phyloP scores from a whole-genome alignment of 1,139 yeast species.

The Entelexis sorbosivorans region DNA sequence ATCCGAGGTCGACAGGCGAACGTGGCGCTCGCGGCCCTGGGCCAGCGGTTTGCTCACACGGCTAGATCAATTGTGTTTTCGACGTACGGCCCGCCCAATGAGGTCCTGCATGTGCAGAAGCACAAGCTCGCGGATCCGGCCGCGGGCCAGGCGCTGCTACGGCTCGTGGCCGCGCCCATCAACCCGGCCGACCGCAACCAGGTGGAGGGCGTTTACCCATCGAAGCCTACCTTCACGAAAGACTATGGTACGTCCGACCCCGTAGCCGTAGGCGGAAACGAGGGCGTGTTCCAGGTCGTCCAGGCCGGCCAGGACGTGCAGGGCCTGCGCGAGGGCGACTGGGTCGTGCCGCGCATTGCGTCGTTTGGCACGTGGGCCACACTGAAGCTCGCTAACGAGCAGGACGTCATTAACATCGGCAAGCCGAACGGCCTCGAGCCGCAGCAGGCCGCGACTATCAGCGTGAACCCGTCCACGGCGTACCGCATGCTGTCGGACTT shows the following conservation, averaged over 20 bases:
- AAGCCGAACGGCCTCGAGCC: constrained; percentile 31
- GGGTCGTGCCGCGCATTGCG: constrained; percentile 78
- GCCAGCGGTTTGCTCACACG: constrained; percentile 22
- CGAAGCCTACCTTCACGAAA: constrained; percentile 53
- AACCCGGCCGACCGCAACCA: constrained; percentile 90
- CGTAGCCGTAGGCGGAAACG: constrained; percentile 80
- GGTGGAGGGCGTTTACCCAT: constrained; percentile 85
- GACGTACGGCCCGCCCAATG: constrained; percentile 28
- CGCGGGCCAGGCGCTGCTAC: constrained; percentile 40
- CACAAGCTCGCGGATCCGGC: constrained; percentile 29
- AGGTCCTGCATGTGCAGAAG: constrained; percentile 24
- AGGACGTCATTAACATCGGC: constrained; percentile 45
- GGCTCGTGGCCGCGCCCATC: constrained; percentile 74
- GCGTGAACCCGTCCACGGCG: constrained; percentile 90
- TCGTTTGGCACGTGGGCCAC: constrained; percentile 95
- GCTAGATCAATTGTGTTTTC: constrained; percentile 24
- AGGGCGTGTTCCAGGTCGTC: constrained; percentile 78
- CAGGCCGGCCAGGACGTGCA: constrained; percentile 28
- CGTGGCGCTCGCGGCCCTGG: background rate
- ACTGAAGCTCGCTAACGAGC: constrained; percentile 40
- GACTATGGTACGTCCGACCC: constrained; percentile 49
- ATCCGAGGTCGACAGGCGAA: constrained; percentile 5
- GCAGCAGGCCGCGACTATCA: constrained; percentile 69
- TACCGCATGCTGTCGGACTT: constrained; percentile 74
- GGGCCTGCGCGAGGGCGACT: constrained; percentile 57